These are phyloP conservation scores for Flaveria trinervia DNA, from an alignment of 129 eudicot species.

Conservation along the genomic window DNA sequence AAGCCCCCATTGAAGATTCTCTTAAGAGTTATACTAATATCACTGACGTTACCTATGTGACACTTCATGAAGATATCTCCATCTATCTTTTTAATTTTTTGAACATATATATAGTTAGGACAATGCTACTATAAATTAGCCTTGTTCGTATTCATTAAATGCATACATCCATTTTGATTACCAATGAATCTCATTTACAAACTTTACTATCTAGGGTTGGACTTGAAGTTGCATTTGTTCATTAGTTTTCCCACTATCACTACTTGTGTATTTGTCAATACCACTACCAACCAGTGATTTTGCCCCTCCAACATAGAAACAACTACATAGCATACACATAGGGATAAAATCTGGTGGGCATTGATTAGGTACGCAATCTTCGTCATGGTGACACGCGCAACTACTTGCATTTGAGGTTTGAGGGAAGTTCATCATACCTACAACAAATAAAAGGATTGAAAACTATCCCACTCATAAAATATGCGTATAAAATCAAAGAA, in stretches of 20 bases:
- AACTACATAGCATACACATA: not conserved
- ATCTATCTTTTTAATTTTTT: too few species aligned
- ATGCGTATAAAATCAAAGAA: not conserved
- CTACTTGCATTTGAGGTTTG: not conserved
- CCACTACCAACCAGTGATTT: not conserved
- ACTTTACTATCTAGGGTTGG: not conserved
- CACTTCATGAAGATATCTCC: too few species aligned
- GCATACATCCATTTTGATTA: not conserved
- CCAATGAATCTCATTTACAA: not conserved
- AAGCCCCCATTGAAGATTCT: too few species aligned
- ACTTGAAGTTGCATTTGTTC: not conserved
- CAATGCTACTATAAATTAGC: not conserved
- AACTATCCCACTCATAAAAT: not conserved
- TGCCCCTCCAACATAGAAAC: not conserved
- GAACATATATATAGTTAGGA: not conserved
- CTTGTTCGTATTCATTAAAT: not conserved
- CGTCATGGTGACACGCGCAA: not conserved
- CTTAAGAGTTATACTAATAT: too few species aligned
- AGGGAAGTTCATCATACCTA: constrained; percentile 2
- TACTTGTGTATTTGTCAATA: not conserved
- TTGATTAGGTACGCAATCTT: not conserved
- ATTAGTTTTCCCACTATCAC: not conserved
- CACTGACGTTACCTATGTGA: too few species aligned
- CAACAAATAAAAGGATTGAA: not conserved
- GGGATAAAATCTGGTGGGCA: not conserved